Evolutionary conservation across 805 yeast genomes (phyloP).

Genomic region (Cyberlindnera euphorbiae): DNA sequence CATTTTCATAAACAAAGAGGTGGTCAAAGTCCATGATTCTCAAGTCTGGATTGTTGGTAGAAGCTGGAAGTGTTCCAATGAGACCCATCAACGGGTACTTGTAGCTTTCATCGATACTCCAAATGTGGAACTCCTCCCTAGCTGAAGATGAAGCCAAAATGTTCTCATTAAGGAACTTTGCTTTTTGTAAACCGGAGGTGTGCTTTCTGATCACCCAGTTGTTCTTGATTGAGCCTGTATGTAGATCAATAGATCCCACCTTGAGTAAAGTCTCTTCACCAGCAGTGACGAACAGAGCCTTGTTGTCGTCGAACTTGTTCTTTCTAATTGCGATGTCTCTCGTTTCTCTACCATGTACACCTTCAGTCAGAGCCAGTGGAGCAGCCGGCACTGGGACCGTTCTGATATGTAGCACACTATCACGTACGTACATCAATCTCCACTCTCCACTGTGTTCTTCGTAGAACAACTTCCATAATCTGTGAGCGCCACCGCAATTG

Average conservation of each 20-base stretch:
- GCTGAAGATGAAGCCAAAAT: slow-evolving; percentile 63
- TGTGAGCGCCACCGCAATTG: slow-evolving; percentile 87
- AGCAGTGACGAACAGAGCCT: slow-evolving; percentile 59
- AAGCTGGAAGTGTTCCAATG: slow-evolving; percentile 50
- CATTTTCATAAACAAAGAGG: slow-evolving; percentile 31
- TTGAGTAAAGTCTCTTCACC: slow-evolving; percentile 85
- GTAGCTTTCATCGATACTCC: slow-evolving; percentile 51
- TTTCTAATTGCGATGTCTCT: slow-evolving; percentile 63
- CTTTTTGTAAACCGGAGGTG: slow-evolving; percentile 81
- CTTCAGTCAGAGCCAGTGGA: slow-evolving; percentile 42
- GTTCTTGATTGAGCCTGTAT: slow-evolving; percentile 39
- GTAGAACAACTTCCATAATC: slow-evolving; percentile 63
- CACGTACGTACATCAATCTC: slow-evolving; percentile 55
- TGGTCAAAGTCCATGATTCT: slow-evolving; percentile 84
- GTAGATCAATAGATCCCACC: slow-evolving; percentile 36
- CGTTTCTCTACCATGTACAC: slow-evolving; percentile 90
- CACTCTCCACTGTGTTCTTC: slow-evolving; percentile 23
- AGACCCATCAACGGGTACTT: slow-evolving; percentile 43
- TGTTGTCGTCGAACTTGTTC: slow-evolving; percentile 14
- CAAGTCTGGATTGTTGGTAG: slow-evolving; percentile 66
- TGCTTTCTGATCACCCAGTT: slow-evolving; percentile 71
- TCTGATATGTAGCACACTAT: slow-evolving; percentile 42
- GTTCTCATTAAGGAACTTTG: slow-evolving; percentile 52
- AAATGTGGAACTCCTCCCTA: slow-evolving; percentile 80
- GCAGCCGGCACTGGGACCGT: slow-evolving; percentile 23